Evolutionary conservation across 768 basidiomycete genomes (phyloP).

Genomic region (Mycena metata): DNA sequence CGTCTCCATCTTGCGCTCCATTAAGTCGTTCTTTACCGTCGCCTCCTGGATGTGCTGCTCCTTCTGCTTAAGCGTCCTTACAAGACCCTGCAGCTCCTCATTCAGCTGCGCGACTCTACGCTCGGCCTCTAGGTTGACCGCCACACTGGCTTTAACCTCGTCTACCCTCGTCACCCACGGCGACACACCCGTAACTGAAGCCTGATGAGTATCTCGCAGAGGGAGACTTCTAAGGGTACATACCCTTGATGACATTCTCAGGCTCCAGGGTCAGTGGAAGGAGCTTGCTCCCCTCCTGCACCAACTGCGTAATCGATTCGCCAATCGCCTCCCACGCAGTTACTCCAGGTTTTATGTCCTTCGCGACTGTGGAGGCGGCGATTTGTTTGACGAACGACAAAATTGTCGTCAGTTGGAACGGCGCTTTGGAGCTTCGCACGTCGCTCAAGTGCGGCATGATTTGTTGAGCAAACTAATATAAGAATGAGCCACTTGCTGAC

Average conservation of each 20-base stretch:
- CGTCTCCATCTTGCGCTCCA: conserved; percentile 93
- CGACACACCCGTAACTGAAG: conserved; percentile 75
- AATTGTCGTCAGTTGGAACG: conserved; percentile 83
- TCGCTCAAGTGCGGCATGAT: conserved; percentile 90
- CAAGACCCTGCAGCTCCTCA: conserved; percentile 91
- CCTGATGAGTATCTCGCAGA: background rate
- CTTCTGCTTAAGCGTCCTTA: conserved; percentile 86
- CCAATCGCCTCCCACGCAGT: conserved; percentile 86
- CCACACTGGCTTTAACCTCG: conserved; percentile 85
- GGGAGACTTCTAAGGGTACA: conserved; percentile 42
- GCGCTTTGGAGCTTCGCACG: conserved; percentile 78
- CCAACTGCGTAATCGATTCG: conserved; percentile 75
- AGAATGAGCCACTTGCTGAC: background rate
- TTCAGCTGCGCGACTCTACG: conserved; percentile 86
- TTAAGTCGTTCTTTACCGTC: conserved; percentile 92
- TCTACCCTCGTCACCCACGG: conserved; percentile 90
- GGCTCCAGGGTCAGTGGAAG: conserved; percentile 79
- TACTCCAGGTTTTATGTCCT: conserved; percentile 72
- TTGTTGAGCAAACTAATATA: conserved; percentile 83
- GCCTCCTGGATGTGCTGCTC: conserved; percentile 93
- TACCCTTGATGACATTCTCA: conserved; percentile 86
- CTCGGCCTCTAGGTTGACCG: conserved; percentile 93
- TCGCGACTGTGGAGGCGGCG: conserved; percentile 77
- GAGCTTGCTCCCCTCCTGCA: conserved; percentile 77
- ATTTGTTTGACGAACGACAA: conserved; percentile 81